phyloP scores from a whole-genome alignment of 345 rosid species.

The Salix purpurea region DNA sequence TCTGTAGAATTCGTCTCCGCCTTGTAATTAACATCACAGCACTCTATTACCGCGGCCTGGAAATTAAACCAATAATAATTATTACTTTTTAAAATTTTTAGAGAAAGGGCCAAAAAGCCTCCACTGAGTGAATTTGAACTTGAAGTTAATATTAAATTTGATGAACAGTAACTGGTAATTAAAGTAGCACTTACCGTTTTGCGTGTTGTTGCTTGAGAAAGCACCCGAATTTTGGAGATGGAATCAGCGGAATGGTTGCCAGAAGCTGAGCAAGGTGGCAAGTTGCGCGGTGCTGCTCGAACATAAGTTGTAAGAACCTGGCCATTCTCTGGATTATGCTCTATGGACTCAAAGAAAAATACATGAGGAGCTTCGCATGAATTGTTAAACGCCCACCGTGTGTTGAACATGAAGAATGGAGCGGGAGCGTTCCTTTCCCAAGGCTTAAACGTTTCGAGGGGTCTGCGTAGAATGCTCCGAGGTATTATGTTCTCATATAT shows the following conservation, averaged over 20 bases:
- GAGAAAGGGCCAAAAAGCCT: too few relatives aligned
- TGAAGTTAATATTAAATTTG: too few relatives aligned
- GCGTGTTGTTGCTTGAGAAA: slow-evolving; percentile 29
- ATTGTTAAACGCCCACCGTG: slow-evolving; percentile 22
- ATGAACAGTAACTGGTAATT: too few relatives aligned
- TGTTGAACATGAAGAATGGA: slow-evolving; percentile 53
- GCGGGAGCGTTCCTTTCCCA: slow-evolving; percentile 24
- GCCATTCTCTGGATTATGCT: slow-evolving; percentile 5
- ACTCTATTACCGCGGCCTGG: slow-evolving; percentile 55
- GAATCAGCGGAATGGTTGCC: slow-evolving; percentile 49
- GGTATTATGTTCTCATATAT: slow-evolving; percentile 55
- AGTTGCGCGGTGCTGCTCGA: slow-evolving; percentile 15
- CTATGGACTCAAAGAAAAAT: slow-evolving; percentile 55
- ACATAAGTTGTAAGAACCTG: slow-evolving; percentile 36
- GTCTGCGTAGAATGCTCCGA: slow-evolving; percentile 43
- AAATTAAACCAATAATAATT: not conserved
- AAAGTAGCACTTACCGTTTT: slow-evolving; percentile 31
- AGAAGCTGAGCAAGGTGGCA: slow-evolving; percentile 35
- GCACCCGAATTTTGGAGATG: slow-evolving; percentile 40
- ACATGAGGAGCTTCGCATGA: slow-evolving; percentile 61
- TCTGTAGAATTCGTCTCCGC: slow-evolving; percentile 18
- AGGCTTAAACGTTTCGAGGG: slow-evolving; percentile 51
- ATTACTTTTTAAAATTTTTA: too few relatives aligned
- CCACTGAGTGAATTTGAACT: too few relatives aligned
- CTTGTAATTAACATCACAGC: slow-evolving; percentile 44